These are phyloP conservation scores for Psilocybe subaeruginosa DNA, from an alignment of 768 basidiomycete species.

Conservation along the genomic window DNA sequence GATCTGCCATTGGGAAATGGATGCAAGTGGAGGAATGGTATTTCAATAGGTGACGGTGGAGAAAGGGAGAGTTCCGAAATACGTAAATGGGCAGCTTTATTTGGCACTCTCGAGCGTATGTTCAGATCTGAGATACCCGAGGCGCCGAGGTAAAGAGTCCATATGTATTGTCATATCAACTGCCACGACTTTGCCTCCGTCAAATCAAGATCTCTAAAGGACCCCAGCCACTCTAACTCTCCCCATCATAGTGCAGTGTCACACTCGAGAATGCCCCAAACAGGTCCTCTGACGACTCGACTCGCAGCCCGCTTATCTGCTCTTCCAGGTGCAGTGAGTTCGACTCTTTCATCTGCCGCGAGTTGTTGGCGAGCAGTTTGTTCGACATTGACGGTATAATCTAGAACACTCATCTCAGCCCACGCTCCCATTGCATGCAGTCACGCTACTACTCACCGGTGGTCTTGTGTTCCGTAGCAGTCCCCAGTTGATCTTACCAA, in stretches of 20 bases:
- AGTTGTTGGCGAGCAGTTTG: slow-evolving; percentile 85
- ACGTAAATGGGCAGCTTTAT: slow-evolving; percentile 38
- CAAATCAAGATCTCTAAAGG: slow-evolving; percentile 20
- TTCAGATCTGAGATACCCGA: slow-evolving; percentile 41
- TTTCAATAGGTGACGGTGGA: slow-evolving; percentile 41
- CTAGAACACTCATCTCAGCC: slow-evolving; percentile 41
- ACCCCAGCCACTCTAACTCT: slow-evolving; percentile 29
- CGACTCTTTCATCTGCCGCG: slow-evolving; percentile 89
- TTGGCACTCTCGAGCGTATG: slow-evolving; percentile 22
- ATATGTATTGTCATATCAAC: slow-evolving; percentile 29
- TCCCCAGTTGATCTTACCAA: slow-evolving; percentile 95
- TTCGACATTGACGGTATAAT: slow-evolving; percentile 81
- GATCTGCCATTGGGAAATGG: slow-evolving; percentile 53
- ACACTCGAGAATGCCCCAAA: slow-evolving; percentile 92
- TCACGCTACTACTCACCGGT: slow-evolving; percentile 62
- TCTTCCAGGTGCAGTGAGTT: slow-evolving; percentile 89
- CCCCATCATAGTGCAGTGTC: slow-evolving; percentile 85
- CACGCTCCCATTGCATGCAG: not conserved
- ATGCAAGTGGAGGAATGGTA: slow-evolving; percentile 20
- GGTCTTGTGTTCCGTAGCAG: slow-evolving; percentile 90
- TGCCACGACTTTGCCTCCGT: slow-evolving; percentile 22
- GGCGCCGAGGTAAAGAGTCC: slow-evolving; percentile 38
- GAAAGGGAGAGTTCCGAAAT: slow-evolving; percentile 47
- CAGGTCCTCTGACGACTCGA: slow-evolving; percentile 56
- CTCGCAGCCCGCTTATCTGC: slow-evolving; percentile 48